Evolutionary conservation across 768 basidiomycete species (phyloP).

Genomic region (Filobasidium floriforme): DNA sequence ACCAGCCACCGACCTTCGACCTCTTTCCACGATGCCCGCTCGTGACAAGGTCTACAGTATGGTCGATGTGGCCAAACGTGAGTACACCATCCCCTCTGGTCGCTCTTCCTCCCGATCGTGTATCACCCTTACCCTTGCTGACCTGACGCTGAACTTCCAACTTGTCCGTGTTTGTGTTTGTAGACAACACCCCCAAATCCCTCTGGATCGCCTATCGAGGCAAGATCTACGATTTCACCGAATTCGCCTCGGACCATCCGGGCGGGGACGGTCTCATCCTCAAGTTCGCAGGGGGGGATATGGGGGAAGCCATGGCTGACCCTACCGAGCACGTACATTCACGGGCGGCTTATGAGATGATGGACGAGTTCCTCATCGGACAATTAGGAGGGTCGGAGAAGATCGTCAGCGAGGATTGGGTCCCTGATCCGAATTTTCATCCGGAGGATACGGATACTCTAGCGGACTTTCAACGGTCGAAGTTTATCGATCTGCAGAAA

Average conservation of each 20-base stretch:
- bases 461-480: slow-evolving; percentile 76
- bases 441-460: slow-evolving; percentile 78
- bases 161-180: no score
- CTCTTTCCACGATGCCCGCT: background rate
- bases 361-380: slow-evolving; percentile 80
- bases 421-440: slow-evolving; percentile 77
- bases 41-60: slow-evolving; percentile 3
- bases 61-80: slow-evolving; percentile 35
- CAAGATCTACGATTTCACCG: slow-evolving; percentile 83
- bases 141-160: no score
- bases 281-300: slow-evolving; percentile 72
- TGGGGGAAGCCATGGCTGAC: slow-evolving; percentile 74
- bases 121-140: background rate
- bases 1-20: background rate
- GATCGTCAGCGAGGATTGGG: slow-evolving; percentile 79
- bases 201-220: slow-evolving; percentile 77
- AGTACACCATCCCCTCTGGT: slow-evolving; percentile 8
- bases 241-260: slow-evolving; percentile 78
- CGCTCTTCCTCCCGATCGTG: no score
- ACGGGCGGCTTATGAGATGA: slow-evolving; percentile 80
- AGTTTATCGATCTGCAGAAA: slow-evolving; percentile 81
- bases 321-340: slow-evolving; percentile 76
- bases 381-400: slow-evolving; percentile 66
- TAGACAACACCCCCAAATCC: slow-evolving; percentile 43
- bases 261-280: slow-evolving; percentile 90